Percentiles rank a stretch among this genome's conserved stretches.
Conservation (phyloP, 345 rosid genomes). For the Dipteronia sinensis region DNA sequence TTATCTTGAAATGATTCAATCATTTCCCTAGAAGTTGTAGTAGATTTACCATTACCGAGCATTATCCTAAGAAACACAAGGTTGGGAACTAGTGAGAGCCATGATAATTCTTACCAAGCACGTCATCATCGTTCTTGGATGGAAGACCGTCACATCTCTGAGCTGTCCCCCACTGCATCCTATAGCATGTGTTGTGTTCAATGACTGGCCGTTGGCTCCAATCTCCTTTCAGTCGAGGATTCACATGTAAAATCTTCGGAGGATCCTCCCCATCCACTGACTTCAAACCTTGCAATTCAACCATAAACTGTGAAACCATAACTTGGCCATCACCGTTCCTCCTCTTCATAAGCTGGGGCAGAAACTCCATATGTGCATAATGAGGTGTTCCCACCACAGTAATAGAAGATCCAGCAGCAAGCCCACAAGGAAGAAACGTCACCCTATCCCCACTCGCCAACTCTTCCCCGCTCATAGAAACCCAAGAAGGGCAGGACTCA, state of each 20-base stretch:
- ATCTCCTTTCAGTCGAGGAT: conserved; percentile 93
- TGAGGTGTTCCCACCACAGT: conserved; percentile 94
- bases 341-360: conserved; percentile 66
- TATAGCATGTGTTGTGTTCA: conserved; percentile 97
- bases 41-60: background rate
- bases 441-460: conserved; percentile 57
- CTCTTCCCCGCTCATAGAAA: conserved; percentile 71
- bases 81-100: background rate
- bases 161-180: conserved; percentile 99
- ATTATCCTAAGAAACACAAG: background rate
- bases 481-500: conserved; percentile 82
- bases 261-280: conserved; percentile 94
- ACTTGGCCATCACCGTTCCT: conserved; percentile 59
- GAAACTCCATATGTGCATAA: conserved; percentile 77
- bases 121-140: conserved; percentile 75
- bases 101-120: conserved; percentile 62
- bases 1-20: background rate
- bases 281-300: conserved; percentile 93
- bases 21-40: background rate
- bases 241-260: conserved; percentile 90
- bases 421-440: conserved; percentile 96
- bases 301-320: conserved; percentile 89
- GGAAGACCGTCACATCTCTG: conserved; percentile 92
- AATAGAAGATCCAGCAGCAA: conserved; percentile 90
- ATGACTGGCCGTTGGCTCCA: conserved; percentile 86